Base-by-base conservation (phyloP, 768 basidiomycete species). In the Pleurotus pulmonarius region DNA sequence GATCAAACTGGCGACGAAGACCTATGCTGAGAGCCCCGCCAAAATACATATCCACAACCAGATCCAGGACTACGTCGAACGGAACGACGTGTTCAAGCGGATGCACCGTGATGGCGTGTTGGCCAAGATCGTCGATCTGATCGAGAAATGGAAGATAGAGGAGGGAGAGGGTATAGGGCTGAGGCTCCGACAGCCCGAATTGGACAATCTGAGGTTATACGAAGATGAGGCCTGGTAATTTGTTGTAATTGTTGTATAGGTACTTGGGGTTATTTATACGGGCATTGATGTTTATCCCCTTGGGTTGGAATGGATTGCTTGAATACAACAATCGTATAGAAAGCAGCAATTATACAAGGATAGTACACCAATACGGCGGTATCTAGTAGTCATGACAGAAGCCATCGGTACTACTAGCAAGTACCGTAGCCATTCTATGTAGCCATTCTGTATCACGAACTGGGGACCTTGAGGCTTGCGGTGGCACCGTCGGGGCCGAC, bases 401-500 rank as follows among this genome's bases (percentile, higher is more conserved):
- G 29, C 29, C 29, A 34, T 3, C 29, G 29, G 9, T 34, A 34
- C 29, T 9, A 34, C 4, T 34, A 34, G 29, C 29, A 34, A 34
- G 29, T 34, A 34, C 29, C 29, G 29, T 34, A 11, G 29, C 29
- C 29, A 34, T 34, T 34, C 29, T 34, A 34, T 4, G 29, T 0
- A 34, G 3, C 1, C 29, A 34, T 34, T 34, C 29, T 3, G 29
- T 4, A 34, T 34, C 29, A 43, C 13, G 41, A 54, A 58, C 18
- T 44, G 2, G 43, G 15, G 22, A 59, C 18, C 8, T 20, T 54
- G 16, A 57, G 44, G 45, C 24, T 56, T 13, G 24, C 64, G 25
- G 38, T 38, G 15, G 61, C 65, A 39, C 62, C 69, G 25, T 58
- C 69, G 4, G 59, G 60, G 12, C 76, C 76, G 46, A 74, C 62